phyloP scores from a whole-genome alignment of 1,284 basidiomycete species.

The Rugosomyces carneus region DNA sequence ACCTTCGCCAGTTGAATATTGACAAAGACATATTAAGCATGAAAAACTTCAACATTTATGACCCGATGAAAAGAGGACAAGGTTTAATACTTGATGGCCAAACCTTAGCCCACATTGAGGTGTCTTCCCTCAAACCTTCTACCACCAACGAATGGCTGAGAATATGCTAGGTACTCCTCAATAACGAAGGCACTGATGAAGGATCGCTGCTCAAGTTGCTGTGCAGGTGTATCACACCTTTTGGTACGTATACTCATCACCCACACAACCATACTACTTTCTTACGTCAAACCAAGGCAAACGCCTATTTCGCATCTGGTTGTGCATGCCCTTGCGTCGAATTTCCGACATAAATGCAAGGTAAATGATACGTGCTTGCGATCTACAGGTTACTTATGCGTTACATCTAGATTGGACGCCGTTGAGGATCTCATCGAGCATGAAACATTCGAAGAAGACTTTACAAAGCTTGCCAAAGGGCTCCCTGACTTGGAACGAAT shows the following conservation, averaged over 20 bases:
- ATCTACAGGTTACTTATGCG: slow-evolving; percentile 8
- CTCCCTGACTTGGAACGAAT: slow-evolving; percentile 92
- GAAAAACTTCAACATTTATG: slow-evolving; percentile 95
- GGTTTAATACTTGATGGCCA: slow-evolving; percentile 88
- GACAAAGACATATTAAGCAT: slow-evolving; percentile 90
- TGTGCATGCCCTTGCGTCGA: slow-evolving; percentile 83
- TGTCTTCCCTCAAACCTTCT: slow-evolving; percentile 21
- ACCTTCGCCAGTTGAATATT: slow-evolving; percentile 87
- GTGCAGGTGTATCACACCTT: slow-evolving; percentile 84
- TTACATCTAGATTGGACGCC: slow-evolving; percentile 69
- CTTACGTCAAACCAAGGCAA: slow-evolving; percentile 51
- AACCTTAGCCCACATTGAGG: slow-evolving; percentile 90
- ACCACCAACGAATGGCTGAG: background rate
- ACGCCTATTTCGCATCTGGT: slow-evolving; percentile 89
- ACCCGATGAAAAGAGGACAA: slow-evolving; percentile 84
- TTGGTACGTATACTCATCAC: slow-evolving; percentile 48
- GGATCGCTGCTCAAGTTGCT: slow-evolving; percentile 82
- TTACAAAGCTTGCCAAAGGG: slow-evolving; percentile 70
- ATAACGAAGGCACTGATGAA: slow-evolving; percentile 87
- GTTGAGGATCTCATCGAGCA: slow-evolving; percentile 84
- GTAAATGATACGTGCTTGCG: slow-evolving; percentile 31
- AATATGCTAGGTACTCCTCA: slow-evolving; percentile 66
- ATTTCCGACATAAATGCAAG: slow-evolving; percentile 82
- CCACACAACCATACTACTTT: slow-evolving; percentile 1
- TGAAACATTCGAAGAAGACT: slow-evolving; percentile 69